Evolutionary conservation across 1,139 yeast genomes (phyloP).

Genomic region (Diutina sp.): DNA sequence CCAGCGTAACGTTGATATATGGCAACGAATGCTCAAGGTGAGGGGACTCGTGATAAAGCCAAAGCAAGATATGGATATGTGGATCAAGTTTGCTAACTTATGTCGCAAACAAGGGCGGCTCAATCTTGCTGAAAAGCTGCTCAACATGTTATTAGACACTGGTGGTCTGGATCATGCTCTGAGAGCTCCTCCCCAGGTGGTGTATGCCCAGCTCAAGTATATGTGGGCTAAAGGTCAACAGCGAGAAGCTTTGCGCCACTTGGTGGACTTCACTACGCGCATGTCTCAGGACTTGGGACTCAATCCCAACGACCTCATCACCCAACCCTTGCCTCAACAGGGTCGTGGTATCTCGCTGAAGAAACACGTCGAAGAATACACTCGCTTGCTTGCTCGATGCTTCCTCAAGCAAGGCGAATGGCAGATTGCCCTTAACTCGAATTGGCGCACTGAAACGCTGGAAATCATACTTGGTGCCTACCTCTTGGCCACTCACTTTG

Average conservation of each 20-base stretch:
- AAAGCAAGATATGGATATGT: conserved; percentile 93
- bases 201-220: conserved; percentile 89
- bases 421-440: conserved; percentile 71
- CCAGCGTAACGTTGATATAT: conserved; percentile 92
- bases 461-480: conserved; percentile 82
- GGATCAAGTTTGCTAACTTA: conserved; percentile 95
- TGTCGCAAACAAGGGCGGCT: conserved; percentile 90
- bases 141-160: conserved; percentile 61
- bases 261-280: conserved; percentile 82
- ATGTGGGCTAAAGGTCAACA: conserved; percentile 96
- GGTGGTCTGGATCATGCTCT: conserved; percentile 51
- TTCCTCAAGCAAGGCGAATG: conserved; percentile 97
- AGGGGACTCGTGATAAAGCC: conserved; percentile 91
- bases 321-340: conserved; percentile 75
- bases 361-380: conserved; percentile 69
- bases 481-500: conserved; percentile 88
- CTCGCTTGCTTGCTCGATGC: conserved; percentile 84
- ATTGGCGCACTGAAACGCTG: conserved; percentile 75
- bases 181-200: conserved; percentile 89
- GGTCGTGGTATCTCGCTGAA: conserved; percentile 48
- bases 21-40: conserved; percentile 94
- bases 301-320: conserved; percentile 67
- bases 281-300: conserved; percentile 82
- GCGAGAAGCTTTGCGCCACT: conserved; percentile 71
- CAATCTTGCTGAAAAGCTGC: conserved; percentile 85